phyloP scores from a whole-genome alignment of 192 early-diverging fungal species.

The Lobosporangium transversale region DNA sequence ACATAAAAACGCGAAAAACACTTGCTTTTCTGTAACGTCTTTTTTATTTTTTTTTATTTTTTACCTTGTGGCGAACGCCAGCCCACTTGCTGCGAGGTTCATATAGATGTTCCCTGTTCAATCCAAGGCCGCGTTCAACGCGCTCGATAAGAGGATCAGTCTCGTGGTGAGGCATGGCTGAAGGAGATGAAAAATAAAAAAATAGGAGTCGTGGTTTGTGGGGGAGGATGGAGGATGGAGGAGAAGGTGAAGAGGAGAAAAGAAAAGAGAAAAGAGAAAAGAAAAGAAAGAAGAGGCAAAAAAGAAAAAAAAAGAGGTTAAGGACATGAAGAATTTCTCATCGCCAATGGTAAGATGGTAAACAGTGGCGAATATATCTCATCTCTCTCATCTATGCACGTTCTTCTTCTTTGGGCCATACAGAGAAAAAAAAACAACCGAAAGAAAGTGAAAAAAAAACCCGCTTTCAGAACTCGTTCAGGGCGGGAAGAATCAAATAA shows the following conservation, averaged over 20 bases:
- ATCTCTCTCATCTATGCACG: too few species aligned
- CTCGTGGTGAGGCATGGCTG: constrained; percentile 35
- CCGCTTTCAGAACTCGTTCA: too few species aligned
- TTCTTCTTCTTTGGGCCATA: too few species aligned
- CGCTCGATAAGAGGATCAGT: constrained; percentile 50
- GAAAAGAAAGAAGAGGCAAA: constrained; percentile 1
- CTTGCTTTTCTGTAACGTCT: too few species aligned
- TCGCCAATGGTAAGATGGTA: too few species aligned
- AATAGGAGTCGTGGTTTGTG: too few species aligned
- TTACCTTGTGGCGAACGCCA: constrained; percentile 50
- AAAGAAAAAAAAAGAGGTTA: neutral
- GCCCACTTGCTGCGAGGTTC: constrained; percentile 44
- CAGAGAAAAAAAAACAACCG: too few species aligned
- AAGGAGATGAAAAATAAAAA: constrained; percentile 5
- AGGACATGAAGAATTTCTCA: neutral
- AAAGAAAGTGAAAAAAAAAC: too few species aligned
- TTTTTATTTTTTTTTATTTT: too few species aligned
- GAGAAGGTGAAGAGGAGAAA: constrained; percentile 2
- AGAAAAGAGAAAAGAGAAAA: constrained; percentile 4
- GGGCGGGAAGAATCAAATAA: too few species aligned
- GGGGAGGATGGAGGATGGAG: neutral
- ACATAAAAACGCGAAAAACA: too few species aligned
- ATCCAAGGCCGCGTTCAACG: constrained; percentile 22
- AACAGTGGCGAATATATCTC: too few species aligned
- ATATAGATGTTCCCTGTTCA: constrained; percentile 8